phyloP scores from a whole-genome alignment of 2,329 filamentous ascomycete species.

The Monosporascus sp. region DNA sequence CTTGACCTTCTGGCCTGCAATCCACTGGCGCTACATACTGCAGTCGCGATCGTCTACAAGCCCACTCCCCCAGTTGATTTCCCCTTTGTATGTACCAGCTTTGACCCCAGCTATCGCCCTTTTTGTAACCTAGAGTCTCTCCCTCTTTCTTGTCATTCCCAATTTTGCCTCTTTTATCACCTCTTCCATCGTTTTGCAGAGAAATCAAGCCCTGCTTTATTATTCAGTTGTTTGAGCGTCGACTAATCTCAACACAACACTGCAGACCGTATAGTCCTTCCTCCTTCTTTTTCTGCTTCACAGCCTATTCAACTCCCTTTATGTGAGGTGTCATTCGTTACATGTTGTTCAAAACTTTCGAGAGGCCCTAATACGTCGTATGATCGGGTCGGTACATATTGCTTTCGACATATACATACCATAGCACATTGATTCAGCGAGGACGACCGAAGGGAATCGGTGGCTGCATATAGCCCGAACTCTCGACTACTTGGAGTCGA shows the following conservation, averaged over 20 bases:
- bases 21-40: too few species aligned
- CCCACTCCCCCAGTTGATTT: neutral
- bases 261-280: slow-evolving; percentile 9
- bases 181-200: neutral
- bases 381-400: neutral
- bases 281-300: slow-evolving; percentile 6
- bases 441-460: neutral
- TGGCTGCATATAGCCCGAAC: neutral
- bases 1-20: too few species aligned
- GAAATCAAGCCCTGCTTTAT: neutral
- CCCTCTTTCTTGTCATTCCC: neutral
- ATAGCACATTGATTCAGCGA: neutral
- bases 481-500: neutral
- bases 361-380: neutral
- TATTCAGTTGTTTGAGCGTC: neutral
- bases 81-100: neutral
- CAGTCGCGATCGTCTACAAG: neutral
- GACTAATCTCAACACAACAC: neutral
- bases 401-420: neutral
- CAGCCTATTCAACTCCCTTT: slow-evolving; percentile 8
- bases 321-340: slow-evolving; percentile 18
- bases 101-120: neutral
- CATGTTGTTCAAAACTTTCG: slow-evolving; percentile 7
- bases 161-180: neutral
- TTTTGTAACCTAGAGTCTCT: neutral